Base-by-base conservation (phyloP, 2,329 filamentous ascomycete genomes). In the Diaporthe ilicicola region DNA sequence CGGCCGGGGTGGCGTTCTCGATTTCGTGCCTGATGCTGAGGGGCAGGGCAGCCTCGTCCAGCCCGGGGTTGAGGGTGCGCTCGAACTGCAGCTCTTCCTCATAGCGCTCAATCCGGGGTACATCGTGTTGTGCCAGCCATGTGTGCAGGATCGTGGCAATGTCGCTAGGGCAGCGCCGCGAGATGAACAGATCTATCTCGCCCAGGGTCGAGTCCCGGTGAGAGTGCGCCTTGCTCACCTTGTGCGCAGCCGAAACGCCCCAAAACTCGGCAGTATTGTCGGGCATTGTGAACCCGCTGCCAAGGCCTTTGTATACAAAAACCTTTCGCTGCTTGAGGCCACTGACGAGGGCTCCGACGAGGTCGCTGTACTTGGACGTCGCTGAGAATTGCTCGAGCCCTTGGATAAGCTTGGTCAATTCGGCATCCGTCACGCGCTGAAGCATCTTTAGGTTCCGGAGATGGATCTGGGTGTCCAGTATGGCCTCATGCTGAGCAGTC, bases 121-220 rank as follows among this genome's bases (percentile, higher is more conserved):
- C 75, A 1, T 79, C 79, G 53, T 79, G 76, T 67, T 82, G 81
- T 6, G 81, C 81, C 15, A 83, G 74, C 77, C 79, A 83, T 4
- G 80, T 79, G 70, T 83, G 81, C 13, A 82, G 71, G 39, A 81
- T 73, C 2, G 79, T 79, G 29, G 73, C 72, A 7, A 76, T 66
- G 42, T 81, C 76, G 59, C 78, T 78, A 1, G 78, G 77, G 9
- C 76, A 75, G 27, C 79, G 79, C 12, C 77, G 75, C 1, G 81
- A 82, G 37, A 82, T 75, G 71, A 78, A 82, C n/a, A 82, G 77
- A 70, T 81, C 77, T 22, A 81, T 53, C 70, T 24, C 71, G 32
- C 17, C 44, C 65, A n/a, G 62, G 22, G 39, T 67, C 64, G 19
- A 70, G 24, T 74, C 75, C 5, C 74, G 74, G 12, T 59, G 19